A percentile compares a stretch with the other conserved stretches of the same genome.
These are phyloP conservation scores for Darksidea phi DNA, from an alignment of 495 filamentous ascomycete genomes.

Conservation along the genomic window DNA sequence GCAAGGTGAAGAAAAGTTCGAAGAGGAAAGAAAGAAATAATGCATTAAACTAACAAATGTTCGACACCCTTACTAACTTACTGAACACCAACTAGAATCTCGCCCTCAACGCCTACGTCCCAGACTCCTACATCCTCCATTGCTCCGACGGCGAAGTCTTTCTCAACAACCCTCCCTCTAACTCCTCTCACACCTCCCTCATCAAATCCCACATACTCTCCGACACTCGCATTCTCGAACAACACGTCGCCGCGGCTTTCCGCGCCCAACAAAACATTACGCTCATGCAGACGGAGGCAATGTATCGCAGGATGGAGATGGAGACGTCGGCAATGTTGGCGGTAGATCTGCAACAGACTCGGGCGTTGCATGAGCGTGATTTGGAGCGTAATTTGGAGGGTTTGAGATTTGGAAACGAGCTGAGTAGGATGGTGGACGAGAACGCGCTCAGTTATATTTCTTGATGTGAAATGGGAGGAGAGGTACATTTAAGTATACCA, in stretches of 20 bases:
- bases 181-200: background rate
- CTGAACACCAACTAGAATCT: too few relatives aligned
- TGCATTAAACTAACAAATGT: too few relatives aligned
- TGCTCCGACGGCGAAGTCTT: too few relatives aligned
- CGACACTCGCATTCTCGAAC: background rate
- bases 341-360: background rate
- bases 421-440: background rate
- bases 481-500: background rate
- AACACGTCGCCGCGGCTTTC: background rate
- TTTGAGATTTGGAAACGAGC: background rate
- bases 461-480: background rate
- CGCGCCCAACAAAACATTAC: background rate
- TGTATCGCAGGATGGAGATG: background rate
- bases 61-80: too few relatives aligned
- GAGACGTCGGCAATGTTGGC: background rate
- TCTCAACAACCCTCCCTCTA: too few relatives aligned
- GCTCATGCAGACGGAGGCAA: background rate
- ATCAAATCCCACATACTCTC: background rate
- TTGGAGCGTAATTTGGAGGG: background rate
- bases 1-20: too few relatives aligned
- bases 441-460: background rate
- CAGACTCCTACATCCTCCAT: too few relatives aligned
- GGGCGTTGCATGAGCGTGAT: background rate
- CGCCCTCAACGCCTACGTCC: too few relatives aligned
- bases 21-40: too few relatives aligned